Base-by-base conservation (phyloP, 2,329 filamentous ascomycete species). In the Pseudogymnoascus sp. region DNA sequence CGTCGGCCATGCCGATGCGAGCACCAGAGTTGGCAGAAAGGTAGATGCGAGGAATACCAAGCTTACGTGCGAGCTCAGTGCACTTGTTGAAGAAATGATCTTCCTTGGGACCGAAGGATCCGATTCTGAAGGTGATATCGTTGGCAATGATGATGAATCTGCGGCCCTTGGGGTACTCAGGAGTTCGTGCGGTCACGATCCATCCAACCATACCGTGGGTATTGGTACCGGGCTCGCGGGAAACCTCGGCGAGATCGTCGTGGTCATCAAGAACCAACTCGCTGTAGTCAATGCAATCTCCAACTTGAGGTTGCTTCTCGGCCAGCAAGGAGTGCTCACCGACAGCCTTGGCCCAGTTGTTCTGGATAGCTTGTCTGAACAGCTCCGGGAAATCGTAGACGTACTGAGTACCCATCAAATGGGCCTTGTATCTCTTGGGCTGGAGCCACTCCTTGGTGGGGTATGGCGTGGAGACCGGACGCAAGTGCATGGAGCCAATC, bases 361-460 rank as follows among this genome's bases (percentile, higher is more conserved):
- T 97, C 79, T 97, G 92, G 73, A 96, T 91, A 47, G 94, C 92
- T 77, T 97, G 94, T 72, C 94, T 86, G 89, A 99, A 99, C 57
- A 99, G 86, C 82, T 99, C 94, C 30, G 94, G 94, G 88, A 99
- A 99, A 77, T 99, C 94, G 75, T 99, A 99, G 60, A 97, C 94
- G 74, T 97, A 99, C 77, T 99, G 94, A 28, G 94, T 99, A 66
- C 94, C 94, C 92, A 99, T 97, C 65, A 97, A 81, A 74, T 99
- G 94, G 68, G 94, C 94, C 87, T 96, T 97, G 86, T 99, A 97
- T 70, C 94, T 87, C 86, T 97, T 97, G 65, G 94, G 94, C 79
- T 99, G 94, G 64, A 99, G 84, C 81, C 92, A 96, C 77, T 97
- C 95, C 86, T 99, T 99, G 72, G 93, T 97, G 37, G 93, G 88